Conservation (phyloP, 1,284 basidiomycete species). For the Vanrija pseudolonga region DNA sequence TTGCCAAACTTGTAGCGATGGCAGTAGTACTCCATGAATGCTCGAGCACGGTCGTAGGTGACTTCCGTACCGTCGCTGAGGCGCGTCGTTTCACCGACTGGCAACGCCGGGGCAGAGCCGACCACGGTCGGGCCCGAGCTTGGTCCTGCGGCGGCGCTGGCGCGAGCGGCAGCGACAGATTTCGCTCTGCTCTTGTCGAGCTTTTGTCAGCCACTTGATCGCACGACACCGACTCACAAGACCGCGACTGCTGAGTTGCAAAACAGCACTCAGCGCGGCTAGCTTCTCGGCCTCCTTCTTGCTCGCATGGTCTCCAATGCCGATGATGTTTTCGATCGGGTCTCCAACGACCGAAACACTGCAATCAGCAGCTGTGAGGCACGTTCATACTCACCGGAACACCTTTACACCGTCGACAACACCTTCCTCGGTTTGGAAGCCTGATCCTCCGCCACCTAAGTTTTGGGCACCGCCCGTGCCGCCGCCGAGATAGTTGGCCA, state of each 20-base stretch:
- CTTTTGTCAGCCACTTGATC: constrained; percentile 6
- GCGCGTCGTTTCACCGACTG: constrained; percentile 10
- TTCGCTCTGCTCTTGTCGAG: constrained; percentile 22
- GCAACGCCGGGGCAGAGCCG: neutral
- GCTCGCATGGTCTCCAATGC: constrained; percentile 61
- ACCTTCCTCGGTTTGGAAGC: constrained; percentile 31
- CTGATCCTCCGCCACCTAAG: constrained; percentile 20
- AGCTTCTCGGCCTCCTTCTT: constrained; percentile 71
- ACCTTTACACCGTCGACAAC: constrained; percentile 29
- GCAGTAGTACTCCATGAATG: constrained; percentile 96
- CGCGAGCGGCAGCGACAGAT: constrained; percentile 4
- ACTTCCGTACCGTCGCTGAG: constrained; percentile 68
- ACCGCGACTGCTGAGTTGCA: constrained; percentile 63
- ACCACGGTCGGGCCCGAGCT: neutral
- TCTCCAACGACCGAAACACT: constrained; percentile 39
- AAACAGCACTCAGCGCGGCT: constrained; percentile 67
- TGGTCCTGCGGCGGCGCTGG: constrained; percentile 14
- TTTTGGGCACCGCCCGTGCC: constrained; percentile 30
- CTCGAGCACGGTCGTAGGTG: constrained; percentile 70
- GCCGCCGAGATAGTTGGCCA: constrained; percentile 43
- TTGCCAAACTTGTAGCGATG: constrained; percentile 72
- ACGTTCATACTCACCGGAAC: constrained; percentile 24
- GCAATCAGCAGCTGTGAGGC: neutral
- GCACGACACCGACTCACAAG: constrained; percentile 52
- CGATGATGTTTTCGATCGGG: constrained; percentile 36